These are phyloP conservation scores for Tolypocladium inflatum DNA, from an alignment of 2,329 filamentous ascomycete genomes.

Conservation along the genomic window DNA sequence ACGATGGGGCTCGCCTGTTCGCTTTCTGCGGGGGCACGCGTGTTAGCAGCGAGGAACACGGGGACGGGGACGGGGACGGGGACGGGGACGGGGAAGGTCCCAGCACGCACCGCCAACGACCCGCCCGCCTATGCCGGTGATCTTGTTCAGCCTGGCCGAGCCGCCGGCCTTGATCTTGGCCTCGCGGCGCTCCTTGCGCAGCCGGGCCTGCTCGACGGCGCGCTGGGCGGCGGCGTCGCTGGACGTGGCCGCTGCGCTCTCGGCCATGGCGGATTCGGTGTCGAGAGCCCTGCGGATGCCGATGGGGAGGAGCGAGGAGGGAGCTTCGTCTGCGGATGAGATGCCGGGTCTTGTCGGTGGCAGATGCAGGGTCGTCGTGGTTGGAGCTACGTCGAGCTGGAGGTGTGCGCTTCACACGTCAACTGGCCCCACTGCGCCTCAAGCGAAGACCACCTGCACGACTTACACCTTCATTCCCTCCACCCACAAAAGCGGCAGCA, in stretches of 20 bases:
- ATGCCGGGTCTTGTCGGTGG: background rate
- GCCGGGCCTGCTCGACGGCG: conserved; percentile 56
- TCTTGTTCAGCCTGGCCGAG: conserved; percentile 60
- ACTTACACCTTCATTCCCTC: background rate
- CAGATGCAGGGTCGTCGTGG: background rate
- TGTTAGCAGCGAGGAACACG: background rate
- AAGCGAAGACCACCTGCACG: background rate
- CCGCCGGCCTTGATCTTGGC: conserved; percentile 70
- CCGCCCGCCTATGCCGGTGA: conserved; percentile 56
- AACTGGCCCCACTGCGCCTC: background rate
- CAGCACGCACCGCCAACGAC: conserved; percentile 19
- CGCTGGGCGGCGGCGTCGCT: conserved; percentile 38
- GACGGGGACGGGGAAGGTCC: too few relatives aligned
- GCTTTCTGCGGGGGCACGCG: background rate
- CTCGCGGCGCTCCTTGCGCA: conserved; percentile 70
- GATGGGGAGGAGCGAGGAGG: background rate
- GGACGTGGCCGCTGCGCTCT: conserved; percentile 20
- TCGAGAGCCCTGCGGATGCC: background rate
- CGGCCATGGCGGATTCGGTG: conserved; percentile 24
- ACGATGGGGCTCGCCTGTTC: conserved; percentile 1
- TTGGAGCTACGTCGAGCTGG: background rate
- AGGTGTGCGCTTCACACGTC: background rate
- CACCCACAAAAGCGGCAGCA: background rate
- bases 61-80: background rate
- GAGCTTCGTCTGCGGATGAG: background rate